phyloP scores from a whole-genome alignment of 78 protist species.

The Emiliania huxleyi region DNA sequence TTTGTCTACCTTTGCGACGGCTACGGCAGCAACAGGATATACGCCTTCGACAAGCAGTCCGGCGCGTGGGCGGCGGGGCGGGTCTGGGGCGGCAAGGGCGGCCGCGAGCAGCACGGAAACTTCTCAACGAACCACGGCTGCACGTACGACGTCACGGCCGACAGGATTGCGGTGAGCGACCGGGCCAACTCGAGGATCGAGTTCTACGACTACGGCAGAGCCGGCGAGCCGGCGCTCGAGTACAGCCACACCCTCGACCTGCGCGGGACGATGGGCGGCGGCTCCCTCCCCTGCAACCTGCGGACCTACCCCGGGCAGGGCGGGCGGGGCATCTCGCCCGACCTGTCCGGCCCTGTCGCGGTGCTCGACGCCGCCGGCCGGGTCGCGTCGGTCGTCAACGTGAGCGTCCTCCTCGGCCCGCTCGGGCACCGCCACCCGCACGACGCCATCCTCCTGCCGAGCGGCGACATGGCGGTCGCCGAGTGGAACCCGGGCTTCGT shows the following conservation, averaged over 20 bases:
- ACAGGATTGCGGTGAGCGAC: background rate
- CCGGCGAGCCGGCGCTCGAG: background rate
- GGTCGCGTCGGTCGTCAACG: background rate
- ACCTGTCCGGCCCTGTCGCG: background rate
- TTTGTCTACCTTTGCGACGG: background rate
- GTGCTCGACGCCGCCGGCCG: background rate
- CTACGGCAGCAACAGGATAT: background rate
- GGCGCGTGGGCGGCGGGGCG: background rate
- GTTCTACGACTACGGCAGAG: background rate
- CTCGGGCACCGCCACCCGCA: slow-evolving; percentile 16
- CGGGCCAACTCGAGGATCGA: background rate
- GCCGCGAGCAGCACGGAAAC: background rate
- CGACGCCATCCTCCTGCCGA: slow-evolving; percentile 7
- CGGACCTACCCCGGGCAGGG: too few species aligned
- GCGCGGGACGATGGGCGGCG: too few species aligned
- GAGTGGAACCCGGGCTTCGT: background rate
- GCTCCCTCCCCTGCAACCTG: background rate
- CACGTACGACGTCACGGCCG: background rate
- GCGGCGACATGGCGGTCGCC: background rate
- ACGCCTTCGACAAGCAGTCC: background rate
- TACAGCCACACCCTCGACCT: background rate
- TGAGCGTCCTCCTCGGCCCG: background rate
- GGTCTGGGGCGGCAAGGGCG: background rate
- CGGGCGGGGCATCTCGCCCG: background rate
- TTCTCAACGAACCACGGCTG: background rate